Base-by-base conservation (phyloP, 805 yeast species). In the Tetrapisispora arboricola region DNA sequence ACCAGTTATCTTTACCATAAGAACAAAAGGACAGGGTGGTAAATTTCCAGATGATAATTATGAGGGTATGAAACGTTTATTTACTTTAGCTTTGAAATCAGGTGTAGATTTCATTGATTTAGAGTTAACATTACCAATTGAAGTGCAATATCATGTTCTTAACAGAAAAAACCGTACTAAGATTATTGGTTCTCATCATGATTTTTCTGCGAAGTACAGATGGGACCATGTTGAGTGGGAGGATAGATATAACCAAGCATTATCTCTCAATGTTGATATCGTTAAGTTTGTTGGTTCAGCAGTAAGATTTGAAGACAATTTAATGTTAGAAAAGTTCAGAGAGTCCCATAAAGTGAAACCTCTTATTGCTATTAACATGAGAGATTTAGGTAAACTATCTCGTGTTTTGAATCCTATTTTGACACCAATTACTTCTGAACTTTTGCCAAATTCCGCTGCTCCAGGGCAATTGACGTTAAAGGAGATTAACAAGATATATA, bases 211-310 rank as follows among this genome's bases (percentile, higher is more conserved):
- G 20, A 52, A 58, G 7, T 69, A 69, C 61, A 65, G 69, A 42
- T 87, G 94, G 95, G 64, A 62, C 41, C 65, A 73, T 45, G 68
- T 76, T 13, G 86, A 78, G 54, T 88, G 95, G 94, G 79, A 75
- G 52, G 71, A 71, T 49, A 75, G 76, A 57, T 85, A 79, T 56
- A 72, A 73, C 45, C 76, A 76, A 47, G 96, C 90, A 0, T 61
- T 71, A 29, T 62, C 74, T 7, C 57, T 80, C 38, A 76, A 78
- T 43, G 81, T 76, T 26, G 96, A 87, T 50, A 59, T 84, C 35
- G 73, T 85, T 38, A 88, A 87, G 63, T 78, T 88, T 57, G 94
- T 88, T 32, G 95, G 95, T 17, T 67, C 70, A 38, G 96, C 96
- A 11, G 55, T 62, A 3, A 52, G 61, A 1, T 69, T 83, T 51